phyloP scores from a whole-genome alignment of 352 stramenopile genomes.

The Phytophthora sojae region DNA sequence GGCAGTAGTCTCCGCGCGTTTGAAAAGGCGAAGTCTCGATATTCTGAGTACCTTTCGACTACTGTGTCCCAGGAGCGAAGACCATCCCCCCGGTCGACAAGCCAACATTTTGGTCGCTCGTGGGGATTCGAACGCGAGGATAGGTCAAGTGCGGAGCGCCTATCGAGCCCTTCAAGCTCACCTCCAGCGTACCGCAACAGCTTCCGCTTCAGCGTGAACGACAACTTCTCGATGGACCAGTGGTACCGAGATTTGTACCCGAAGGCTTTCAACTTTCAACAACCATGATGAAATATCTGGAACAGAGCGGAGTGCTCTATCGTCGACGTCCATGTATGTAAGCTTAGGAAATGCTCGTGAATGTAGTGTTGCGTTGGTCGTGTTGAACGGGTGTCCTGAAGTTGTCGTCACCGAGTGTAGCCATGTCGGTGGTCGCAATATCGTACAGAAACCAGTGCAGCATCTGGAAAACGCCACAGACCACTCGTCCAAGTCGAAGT shows the following conservation, averaged over 20 bases:
- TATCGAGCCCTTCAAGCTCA: neutral
- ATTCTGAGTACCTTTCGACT: neutral
- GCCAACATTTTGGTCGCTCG: conserved; percentile 7
- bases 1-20: conserved; percentile 2
- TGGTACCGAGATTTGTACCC: conserved; percentile 44
- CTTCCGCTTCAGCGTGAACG: conserved; percentile 38
- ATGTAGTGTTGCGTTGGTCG: neutral
- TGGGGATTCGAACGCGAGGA: conserved; percentile 12
- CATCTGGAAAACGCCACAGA: neutral
- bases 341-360: neutral
- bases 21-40: conserved; percentile 17
- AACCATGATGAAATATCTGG: neutral
- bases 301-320: neutral
- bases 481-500: conserved; percentile 19
- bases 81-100: conserved; percentile 18
- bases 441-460: conserved; percentile 12
- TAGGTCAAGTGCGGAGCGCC: conserved; percentile 5
- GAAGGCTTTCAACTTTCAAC: conserved; percentile 19
- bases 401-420: neutral
- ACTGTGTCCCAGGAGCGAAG: neutral
- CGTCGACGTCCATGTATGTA: neutral
- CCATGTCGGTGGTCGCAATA: neutral
- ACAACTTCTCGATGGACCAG: conserved; percentile 44
- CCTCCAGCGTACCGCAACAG: conserved; percentile 4
- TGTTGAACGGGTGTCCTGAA: neutral